Evolutionary conservation across 2,329 filamentous ascomycete genomes (phyloP).

Genomic region (Chaetomiaceae sp.): DNA sequence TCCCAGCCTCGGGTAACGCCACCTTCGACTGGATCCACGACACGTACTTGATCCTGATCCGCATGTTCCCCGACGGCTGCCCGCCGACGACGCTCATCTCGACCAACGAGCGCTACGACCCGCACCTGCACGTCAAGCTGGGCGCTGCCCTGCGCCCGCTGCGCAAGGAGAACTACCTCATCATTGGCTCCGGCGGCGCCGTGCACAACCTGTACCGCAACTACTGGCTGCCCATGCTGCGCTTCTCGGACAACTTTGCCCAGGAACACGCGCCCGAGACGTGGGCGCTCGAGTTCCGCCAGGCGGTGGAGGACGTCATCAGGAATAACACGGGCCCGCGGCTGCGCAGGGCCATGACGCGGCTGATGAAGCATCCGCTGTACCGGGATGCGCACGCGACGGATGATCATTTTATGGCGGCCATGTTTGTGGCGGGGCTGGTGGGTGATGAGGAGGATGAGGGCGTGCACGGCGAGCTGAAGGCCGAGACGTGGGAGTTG

Average conservation of each 20-base stretch:
- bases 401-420: constrained; percentile 10
- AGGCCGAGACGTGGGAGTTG: constrained; percentile 8
- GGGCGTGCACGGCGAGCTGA: background rate
- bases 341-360: background rate
- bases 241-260: constrained; percentile 58
- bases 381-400: constrained; percentile 6
- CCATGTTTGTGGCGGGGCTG: constrained; percentile 2
- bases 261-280: constrained; percentile 53
- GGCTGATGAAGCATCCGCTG: constrained; percentile 6
- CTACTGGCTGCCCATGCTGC: constrained; percentile 59
- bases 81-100: constrained; percentile 57
- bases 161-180: constrained; percentile 45
- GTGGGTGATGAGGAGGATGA: constrained; percentile 8
- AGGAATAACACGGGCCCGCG: background rate
- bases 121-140: constrained; percentile 45
- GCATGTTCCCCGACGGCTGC: constrained; percentile 62
- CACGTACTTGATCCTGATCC: constrained; percentile 62
- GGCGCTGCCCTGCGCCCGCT: constrained; percentile 53
- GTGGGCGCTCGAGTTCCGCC: constrained; percentile 61
- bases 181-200: constrained; percentile 56
- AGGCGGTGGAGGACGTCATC: constrained; percentile 33
- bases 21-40: constrained; percentile 70
- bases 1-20: constrained; percentile 48
- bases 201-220: constrained; percentile 70
- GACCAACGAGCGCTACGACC: constrained; percentile 37